Conservation (phyloP, 805 yeast species). For the Candida krabiensis region DNA sequence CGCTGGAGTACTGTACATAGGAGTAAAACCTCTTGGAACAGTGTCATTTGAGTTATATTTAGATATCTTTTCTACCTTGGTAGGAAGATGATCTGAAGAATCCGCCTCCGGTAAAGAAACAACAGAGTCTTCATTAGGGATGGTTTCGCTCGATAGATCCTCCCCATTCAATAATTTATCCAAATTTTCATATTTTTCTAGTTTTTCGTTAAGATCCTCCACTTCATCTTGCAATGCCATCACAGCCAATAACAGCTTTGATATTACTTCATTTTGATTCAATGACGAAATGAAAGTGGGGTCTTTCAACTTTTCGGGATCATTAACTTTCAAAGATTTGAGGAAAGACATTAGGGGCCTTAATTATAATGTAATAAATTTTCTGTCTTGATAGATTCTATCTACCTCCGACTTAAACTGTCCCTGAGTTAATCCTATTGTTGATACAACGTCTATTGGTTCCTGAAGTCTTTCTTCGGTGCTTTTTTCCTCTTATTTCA, state of each 20-base stretch:
- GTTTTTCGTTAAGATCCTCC: constrained; percentile 14
- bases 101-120: too few species aligned
- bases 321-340: constrained; percentile 21
- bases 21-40: constrained; percentile 25
- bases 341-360: constrained; percentile 17
- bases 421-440: too few species aligned
- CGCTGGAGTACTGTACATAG: constrained; percentile 27
- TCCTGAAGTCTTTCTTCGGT: too few species aligned
- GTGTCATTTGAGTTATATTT: constrained; percentile 8
- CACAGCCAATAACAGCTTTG: constrained; percentile 21
- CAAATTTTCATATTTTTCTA: constrained; percentile 21
- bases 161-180: constrained; percentile 18
- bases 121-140: not conserved
- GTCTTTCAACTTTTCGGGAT: constrained; percentile 21
- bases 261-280: constrained; percentile 23
- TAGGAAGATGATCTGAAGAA: constrained; percentile 3
- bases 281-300: constrained; percentile 16
- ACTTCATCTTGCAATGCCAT: constrained; percentile 20
- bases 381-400: not conserved
- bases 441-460: too few species aligned
- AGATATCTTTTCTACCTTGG: constrained; percentile 20
- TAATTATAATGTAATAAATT: not conserved
- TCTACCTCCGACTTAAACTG: too few species aligned
- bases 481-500: too few species aligned
- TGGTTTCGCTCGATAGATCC: constrained; percentile 9